A percentile compares a stretch with the other conserved stretches of the same genome.
Evolutionary conservation across 139 green algal species (phyloP).

Genomic region (Diplosphaera chodatii): DNA sequence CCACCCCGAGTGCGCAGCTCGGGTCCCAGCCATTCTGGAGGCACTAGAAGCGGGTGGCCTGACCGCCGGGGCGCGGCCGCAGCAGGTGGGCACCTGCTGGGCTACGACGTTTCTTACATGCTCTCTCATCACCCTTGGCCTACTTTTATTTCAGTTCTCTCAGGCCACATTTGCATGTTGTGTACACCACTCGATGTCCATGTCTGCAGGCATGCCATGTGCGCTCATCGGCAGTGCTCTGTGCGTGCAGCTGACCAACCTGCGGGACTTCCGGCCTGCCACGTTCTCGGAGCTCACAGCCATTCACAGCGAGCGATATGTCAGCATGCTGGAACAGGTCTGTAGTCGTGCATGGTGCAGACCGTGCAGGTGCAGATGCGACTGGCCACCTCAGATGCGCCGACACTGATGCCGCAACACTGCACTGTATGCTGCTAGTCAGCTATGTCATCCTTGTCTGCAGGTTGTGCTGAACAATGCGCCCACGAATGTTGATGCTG

Average conservation of each 20-base stretch:
- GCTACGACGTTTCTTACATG: no score
- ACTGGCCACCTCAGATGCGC: background rate
- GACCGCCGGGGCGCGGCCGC: constrained; percentile 2
- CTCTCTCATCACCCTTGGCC: no score
- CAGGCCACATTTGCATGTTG: no score
- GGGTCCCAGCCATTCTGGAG: constrained; percentile 42
- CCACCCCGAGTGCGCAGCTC: constrained; percentile 50
- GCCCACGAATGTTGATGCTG: constrained; percentile 9
- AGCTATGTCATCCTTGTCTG: no score
- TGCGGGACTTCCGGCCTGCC: constrained; percentile 20
- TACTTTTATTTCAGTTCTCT: no score
- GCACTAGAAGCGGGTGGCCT: constrained; percentile 26
- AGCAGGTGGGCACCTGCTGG: constrained; percentile 2
- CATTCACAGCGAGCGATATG: constrained; percentile 50
- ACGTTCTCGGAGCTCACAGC: constrained; percentile 25
- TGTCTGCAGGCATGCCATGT: no score
- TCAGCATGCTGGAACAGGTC: constrained; percentile 29
- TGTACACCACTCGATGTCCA: no score
- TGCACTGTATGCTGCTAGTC: no score
- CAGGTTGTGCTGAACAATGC: background rate
- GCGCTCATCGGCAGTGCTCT: no score
- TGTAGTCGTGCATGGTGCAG: no score
- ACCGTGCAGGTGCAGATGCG: no score
- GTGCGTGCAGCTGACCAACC: constrained; percentile 12
- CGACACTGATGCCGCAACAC: background rate